Conservation (phyloP, 495 filamentous ascomycete species). For the Neurospora sublineolata region DNA sequence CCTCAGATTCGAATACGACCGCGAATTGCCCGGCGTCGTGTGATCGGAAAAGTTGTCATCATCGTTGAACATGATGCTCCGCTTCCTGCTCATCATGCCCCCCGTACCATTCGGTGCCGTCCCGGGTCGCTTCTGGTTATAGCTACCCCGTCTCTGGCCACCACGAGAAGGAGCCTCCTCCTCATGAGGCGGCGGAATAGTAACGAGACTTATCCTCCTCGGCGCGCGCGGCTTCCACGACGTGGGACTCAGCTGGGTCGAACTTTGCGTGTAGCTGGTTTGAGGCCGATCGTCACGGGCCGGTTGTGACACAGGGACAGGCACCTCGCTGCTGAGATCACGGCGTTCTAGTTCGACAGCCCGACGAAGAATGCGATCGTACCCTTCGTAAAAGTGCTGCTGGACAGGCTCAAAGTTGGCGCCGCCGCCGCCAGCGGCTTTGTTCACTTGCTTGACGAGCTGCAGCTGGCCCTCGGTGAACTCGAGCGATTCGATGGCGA, state of each 20-base stretch:
- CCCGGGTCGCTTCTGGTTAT: neutral
- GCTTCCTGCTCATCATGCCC: neutral
- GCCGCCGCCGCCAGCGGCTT: constrained; percentile 1
- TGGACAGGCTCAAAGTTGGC: constrained; percentile 13
- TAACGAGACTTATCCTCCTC: neutral
- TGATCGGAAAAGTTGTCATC: neutral
- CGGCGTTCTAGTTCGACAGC: constrained; percentile 17
- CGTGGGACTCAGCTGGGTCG: neutral
- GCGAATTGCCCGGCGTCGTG: neutral
- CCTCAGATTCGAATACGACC: neutral
- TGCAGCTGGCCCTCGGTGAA: constrained; percentile 21
- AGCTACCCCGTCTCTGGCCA: neutral
- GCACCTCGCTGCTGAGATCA: constrained; percentile 1
- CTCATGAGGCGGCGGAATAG: neutral
- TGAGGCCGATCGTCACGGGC: neutral
- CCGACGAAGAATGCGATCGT: constrained; percentile 17
- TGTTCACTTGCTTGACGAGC: constrained; percentile 17
- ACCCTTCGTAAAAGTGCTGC: constrained; percentile 20
- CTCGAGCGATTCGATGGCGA: constrained; percentile 22
- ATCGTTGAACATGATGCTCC: neutral
- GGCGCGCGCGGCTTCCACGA: neutral
- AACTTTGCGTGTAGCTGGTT: neutral
- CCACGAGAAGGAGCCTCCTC: neutral
- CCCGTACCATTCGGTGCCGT: neutral
- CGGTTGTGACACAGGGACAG: neutral